A percentile compares a stretch with the other conserved stretches of the same genome.
These are phyloP conservation scores for Trifolium dubium DNA, from an alignment of 306 rosid species.

Conservation along the genomic window DNA sequence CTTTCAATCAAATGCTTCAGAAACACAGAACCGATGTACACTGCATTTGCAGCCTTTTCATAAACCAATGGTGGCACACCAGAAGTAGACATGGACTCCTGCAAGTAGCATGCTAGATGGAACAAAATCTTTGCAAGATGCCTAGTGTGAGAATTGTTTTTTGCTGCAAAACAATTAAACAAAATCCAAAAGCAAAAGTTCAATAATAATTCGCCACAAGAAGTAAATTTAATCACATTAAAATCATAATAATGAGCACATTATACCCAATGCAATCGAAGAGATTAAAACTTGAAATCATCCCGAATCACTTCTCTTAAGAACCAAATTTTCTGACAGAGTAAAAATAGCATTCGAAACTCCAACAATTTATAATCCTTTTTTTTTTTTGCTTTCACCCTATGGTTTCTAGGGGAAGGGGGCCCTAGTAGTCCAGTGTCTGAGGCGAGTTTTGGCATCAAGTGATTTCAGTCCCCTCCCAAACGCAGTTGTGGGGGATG, in stretches of 20 bases:
- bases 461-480: no score
- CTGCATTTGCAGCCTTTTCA: slow-evolving; percentile 84
- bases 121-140: slow-evolving; percentile 93
- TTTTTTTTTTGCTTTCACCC: no score
- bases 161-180: slow-evolving; percentile 57
- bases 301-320: not conserved
- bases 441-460: no score
- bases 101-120: slow-evolving; percentile 83
- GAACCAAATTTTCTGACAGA: not conserved
- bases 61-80: slow-evolving; percentile 63
- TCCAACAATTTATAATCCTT: slow-evolving; percentile 13
- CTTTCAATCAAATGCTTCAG: slow-evolving; percentile 85
- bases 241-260: slow-evolving; percentile 22
- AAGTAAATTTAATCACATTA: slow-evolving; percentile 24
- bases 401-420: no score
- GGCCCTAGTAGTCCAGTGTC: no score
- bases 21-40: slow-evolving; percentile 79
- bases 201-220: slow-evolving; percentile 13
- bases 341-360: slow-evolving; percentile 27
- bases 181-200: not conserved
- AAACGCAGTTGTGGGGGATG: no score
- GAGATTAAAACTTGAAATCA: slow-evolving; percentile 27
- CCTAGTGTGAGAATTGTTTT: slow-evolving; percentile 76
- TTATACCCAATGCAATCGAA: slow-evolving; percentile 1
- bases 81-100: slow-evolving; percentile 71